Base-by-base conservation (phyloP, 768 basidiomycete species). In the Strobilomyces dryophilus region DNA sequence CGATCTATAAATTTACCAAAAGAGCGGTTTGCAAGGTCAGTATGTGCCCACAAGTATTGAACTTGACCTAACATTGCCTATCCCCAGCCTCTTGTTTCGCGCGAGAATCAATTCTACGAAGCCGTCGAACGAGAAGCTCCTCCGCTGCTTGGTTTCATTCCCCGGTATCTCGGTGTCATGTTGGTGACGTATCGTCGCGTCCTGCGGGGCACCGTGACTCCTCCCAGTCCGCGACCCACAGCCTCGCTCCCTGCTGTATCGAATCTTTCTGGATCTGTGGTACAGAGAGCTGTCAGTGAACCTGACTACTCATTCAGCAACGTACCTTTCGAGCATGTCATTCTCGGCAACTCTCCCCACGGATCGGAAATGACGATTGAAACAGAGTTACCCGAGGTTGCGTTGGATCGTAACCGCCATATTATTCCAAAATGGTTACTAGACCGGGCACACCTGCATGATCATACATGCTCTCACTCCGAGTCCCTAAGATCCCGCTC, bases 131-230 rank as follows among this genome's bases (percentile, higher is more conserved):
- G 86, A 26, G 91, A 93, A 63, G 91, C 92, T 0, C 95, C 97
- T 0, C 93, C 92, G 5, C 78, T 99, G 9, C 79, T 98, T 5
- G 87, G 82, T 14, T 99, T 92, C 64, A 97, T 98, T 54, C 97
- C 97, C n/a, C 87, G 95, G 41, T 99, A 99, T 70, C 78, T 99
- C 15, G 97, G 97, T 21, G 97, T 99, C 50, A 97, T 99, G 93
- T 80, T 98, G 39, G 95, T 99, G 62, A 95, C 88, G 48, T 98
- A 98, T 66, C 84, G 97, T 24, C 82, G 87, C 14, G 89, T 92
- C 37, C 73, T 79, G 14, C 84, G 78, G 62, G 62, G 69, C 12
- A 62, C 60, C 31, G 57, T 59, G 29, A 59, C 67, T 10, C 60
- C 62, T 49, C 54, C 66, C 24, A 63, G 14, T 29, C 51, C 54